A percentile compares a stretch with the other conserved stretches of the same genome.
phyloP scores from a whole-genome alignment of 306 rosid genomes.

The Inga oerstediana region DNA sequence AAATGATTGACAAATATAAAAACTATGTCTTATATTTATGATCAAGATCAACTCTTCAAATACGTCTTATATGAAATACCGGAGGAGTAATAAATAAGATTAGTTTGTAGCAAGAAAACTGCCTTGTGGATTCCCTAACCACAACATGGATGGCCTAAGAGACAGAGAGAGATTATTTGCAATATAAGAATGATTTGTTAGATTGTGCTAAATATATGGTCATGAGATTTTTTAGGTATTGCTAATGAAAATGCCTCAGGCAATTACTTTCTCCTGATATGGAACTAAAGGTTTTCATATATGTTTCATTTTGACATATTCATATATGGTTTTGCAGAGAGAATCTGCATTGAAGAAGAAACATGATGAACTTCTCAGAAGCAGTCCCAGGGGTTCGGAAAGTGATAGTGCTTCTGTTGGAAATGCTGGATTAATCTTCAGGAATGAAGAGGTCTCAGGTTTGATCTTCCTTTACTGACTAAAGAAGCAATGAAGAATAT shows the following conservation, averaged over 20 bases:
- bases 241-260: slow-evolving; percentile 2
- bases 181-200: not conserved
- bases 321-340: slow-evolving; percentile 40
- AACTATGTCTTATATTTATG: no score
- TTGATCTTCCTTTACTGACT: slow-evolving; percentile 53
- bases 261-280: not conserved
- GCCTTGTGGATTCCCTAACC: not conserved
- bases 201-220: slow-evolving; percentile 22
- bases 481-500: slow-evolving; percentile 27
- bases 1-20: no score
- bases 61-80: no score
- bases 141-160: not conserved
- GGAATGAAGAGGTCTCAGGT: slow-evolving; percentile 74
- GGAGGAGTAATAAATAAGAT: not conserved
- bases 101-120: not conserved
- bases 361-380: slow-evolving; percentile 55
- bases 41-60: no score
- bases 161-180: not conserved
- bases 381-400: slow-evolving; percentile 35
- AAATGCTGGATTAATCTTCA: slow-evolving; percentile 40
- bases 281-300: slow-evolving; percentile 7
- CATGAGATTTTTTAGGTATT: not conserved
- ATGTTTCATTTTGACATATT: not conserved
- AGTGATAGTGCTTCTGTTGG: slow-evolving; percentile 22
- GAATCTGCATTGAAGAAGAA: slow-evolving; percentile 61